Percentiles rank a stretch among this genome's conserved stretches.
Evolutionary conservation across 2,329 filamentous ascomycete genomes (phyloP).

Genomic region (Penicillium sp.): DNA sequence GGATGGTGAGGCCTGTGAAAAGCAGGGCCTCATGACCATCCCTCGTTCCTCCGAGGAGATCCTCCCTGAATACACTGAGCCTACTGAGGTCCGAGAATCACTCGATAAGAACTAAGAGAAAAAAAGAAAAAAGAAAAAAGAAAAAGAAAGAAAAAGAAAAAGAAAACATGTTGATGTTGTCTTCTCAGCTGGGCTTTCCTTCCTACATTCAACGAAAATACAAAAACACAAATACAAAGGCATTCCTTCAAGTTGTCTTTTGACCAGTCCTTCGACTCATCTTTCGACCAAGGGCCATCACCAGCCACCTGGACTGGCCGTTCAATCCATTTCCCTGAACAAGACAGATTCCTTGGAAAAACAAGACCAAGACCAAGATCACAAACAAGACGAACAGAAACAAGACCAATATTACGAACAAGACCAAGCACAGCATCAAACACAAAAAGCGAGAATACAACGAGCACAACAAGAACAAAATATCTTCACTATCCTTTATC

Average conservation of each 20-base stretch:
- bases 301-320: neutral
- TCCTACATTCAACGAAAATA: neutral
- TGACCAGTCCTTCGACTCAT: neutral
- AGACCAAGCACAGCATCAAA: neutral
- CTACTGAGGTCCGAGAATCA: constrained; percentile 25
- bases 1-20: constrained; percentile 43
- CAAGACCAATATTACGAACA: neutral
- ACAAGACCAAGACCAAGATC: too few relatives aligned
- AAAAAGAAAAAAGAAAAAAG: neutral
- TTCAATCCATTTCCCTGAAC: neutral
- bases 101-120: constrained; percentile 35
- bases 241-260: neutral
- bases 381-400: neutral
- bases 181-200: neutral
- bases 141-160: neutral
- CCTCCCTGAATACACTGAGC: constrained; percentile 40
- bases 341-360: neutral
- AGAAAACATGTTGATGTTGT: neutral
- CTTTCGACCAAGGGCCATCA: neutral
- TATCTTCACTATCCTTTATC: neutral
- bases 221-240: neutral
- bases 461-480: neutral
- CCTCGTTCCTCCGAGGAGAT: constrained; percentile 28
- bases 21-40: constrained; percentile 43
- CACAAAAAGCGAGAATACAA: neutral